Conservation (phyloP, 108 stramenopile genomes). For the Nannochloropsis gaditana region DNA sequence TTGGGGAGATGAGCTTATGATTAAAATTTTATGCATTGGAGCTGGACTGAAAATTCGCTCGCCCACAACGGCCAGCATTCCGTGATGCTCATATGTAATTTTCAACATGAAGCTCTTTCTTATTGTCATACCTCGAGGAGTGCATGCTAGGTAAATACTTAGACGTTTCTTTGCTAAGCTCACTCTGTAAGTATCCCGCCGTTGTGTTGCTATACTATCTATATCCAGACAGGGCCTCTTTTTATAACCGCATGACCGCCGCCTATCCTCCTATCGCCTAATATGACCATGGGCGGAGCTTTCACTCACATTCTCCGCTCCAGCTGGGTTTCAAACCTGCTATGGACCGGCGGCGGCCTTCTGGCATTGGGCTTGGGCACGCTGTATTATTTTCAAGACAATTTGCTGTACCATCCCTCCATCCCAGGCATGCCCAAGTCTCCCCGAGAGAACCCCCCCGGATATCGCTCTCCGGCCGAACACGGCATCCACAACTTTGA, state of each 20-base stretch:
- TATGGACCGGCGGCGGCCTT: neutral
- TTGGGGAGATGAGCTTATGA: neutral
- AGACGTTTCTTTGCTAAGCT: no score
- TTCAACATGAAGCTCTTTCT: slow-evolving; percentile 7
- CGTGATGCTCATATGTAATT: slow-evolving; percentile 6
- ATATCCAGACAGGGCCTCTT: no score
- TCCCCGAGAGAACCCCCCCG: slow-evolving; percentile 28
- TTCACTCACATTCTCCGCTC: neutral
- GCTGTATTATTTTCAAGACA: slow-evolving; percentile 50
- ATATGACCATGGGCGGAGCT: neutral
- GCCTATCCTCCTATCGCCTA: no score
- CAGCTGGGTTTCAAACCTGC: neutral
- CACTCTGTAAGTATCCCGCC: no score
- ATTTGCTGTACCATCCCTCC: slow-evolving; percentile 45
- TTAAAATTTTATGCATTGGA: slow-evolving; percentile 18
- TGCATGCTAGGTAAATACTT: no score
- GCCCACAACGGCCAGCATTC: neutral
- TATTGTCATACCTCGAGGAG: no score
- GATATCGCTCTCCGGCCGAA: slow-evolving; percentile 45
- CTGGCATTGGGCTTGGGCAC: neutral
- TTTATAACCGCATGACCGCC: no score
- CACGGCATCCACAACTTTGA: slow-evolving; percentile 36
- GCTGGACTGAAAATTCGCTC: neutral
- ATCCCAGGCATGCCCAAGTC: slow-evolving; percentile 40
- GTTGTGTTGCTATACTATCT: no score